phyloP scores from a whole-genome alignment of 768 basidiomycete species.

The Psilocybe tampanensis region DNA sequence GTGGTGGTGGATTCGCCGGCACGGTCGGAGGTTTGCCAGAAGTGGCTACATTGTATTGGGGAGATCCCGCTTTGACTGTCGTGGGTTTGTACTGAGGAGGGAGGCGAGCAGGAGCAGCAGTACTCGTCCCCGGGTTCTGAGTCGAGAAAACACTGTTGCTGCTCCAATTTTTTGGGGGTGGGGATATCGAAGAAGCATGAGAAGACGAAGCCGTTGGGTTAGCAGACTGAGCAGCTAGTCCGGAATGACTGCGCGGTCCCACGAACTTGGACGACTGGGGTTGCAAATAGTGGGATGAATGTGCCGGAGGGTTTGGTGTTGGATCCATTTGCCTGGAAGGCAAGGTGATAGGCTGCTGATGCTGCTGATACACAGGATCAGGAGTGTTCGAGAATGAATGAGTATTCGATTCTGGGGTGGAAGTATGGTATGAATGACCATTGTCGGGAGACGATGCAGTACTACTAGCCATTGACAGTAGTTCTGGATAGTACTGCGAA shows the following conservation, averaged over 20 bases:
- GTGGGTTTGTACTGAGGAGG: not conserved
- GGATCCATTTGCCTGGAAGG: slow-evolving; percentile 10
- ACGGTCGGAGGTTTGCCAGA: slow-evolving; percentile 6
- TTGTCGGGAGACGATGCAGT: slow-evolving; percentile 24
- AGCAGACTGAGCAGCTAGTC: slow-evolving; percentile 12
- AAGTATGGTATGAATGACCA: slow-evolving; percentile 16
- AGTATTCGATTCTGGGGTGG: slow-evolving; percentile 25
- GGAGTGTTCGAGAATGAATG: slow-evolving; percentile 32
- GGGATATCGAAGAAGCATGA: slow-evolving; percentile 16
- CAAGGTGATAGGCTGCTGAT: slow-evolving; percentile 9
- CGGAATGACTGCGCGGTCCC: slow-evolving; percentile 11
- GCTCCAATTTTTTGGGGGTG: slow-evolving; percentile 17
- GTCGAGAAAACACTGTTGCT: slow-evolving; percentile 6
- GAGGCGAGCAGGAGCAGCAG: not conserved
- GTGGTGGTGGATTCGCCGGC: not conserved
- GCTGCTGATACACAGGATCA: slow-evolving; percentile 30
- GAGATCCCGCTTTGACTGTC: slow-evolving; percentile 4
- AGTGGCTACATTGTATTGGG: slow-evolving; percentile 5
- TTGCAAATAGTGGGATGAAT: slow-evolving; percentile 16
- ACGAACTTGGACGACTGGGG: slow-evolving; percentile 10
- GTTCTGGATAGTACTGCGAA: slow-evolving; percentile 19
- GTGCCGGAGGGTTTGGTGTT: slow-evolving; percentile 10
- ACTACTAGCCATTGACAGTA: slow-evolving; percentile 20
- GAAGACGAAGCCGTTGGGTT: slow-evolving; percentile 7
- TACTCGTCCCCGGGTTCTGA: not conserved